Evolutionary conservation across 192 early-diverging fungal species (phyloP).

Genomic region (Mortierella antarctica): DNA sequence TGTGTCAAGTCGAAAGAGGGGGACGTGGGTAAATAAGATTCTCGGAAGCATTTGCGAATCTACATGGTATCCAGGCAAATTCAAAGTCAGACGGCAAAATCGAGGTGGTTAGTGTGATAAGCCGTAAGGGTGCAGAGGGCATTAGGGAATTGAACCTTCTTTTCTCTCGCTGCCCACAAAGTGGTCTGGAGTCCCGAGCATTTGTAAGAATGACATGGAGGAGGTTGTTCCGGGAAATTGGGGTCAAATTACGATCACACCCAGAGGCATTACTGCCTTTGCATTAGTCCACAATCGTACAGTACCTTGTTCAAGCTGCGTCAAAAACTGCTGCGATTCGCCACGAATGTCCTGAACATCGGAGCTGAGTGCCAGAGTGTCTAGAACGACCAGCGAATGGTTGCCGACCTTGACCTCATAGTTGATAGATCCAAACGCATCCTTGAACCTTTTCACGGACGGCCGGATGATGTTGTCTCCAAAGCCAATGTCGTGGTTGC

Average conservation of each 20-base stretch:
- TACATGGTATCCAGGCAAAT: not conserved
- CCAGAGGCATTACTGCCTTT: not conserved
- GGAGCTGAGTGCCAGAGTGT: slow-evolving; percentile 79
- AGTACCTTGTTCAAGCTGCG: slow-evolving; percentile 54
- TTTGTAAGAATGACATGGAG: no score
- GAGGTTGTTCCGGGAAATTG: no score
- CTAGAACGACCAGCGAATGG: slow-evolving; percentile 78
- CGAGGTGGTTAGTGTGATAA: no score
- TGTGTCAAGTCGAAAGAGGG: slow-evolving; percentile 75
- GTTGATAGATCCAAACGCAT: slow-evolving; percentile 65
- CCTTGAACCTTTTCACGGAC: slow-evolving; percentile 60
- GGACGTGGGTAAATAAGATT: slow-evolving; percentile 90
- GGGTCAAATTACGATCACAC: no score
- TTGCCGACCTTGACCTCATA: slow-evolving; percentile 62
- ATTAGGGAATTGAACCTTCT: no score
- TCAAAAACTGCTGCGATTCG: slow-evolving; percentile 64
- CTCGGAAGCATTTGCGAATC: slow-evolving; percentile 52
- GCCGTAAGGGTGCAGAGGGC: no score
- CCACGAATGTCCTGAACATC: slow-evolving; percentile 51
- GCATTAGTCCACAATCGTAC: not conserved
- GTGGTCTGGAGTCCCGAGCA: no score
- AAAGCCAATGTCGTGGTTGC: slow-evolving; percentile 96
- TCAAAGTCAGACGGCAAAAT: not conserved
- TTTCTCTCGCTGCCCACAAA: no score
- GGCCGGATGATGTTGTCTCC: slow-evolving; percentile 63